These are phyloP conservation scores for Pseudonectria foliicola DNA, from an alignment of 2,329 filamentous ascomycete genomes.

Conservation along the genomic window DNA sequence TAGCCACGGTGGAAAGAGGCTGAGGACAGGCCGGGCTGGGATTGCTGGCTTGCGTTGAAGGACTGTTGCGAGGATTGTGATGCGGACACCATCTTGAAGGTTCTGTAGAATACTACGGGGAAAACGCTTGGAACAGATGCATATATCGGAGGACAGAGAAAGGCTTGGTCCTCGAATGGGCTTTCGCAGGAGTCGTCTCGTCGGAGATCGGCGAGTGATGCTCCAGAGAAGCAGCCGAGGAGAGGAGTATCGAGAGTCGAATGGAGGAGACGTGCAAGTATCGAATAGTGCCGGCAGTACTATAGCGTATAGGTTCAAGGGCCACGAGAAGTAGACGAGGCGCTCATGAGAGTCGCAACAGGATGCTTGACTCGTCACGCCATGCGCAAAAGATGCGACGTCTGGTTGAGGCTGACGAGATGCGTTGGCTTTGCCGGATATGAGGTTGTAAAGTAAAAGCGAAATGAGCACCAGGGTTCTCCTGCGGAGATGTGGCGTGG, in stretches of 20 bases:
- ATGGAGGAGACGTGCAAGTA: no score
- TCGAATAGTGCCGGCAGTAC: no score
- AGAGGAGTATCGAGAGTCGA: no score
- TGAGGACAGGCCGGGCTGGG: conserved; percentile 32
- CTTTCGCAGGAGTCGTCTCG: no score
- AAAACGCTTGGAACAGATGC: conserved; percentile 4
- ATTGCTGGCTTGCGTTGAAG: conserved; percentile 50
- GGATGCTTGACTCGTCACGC: conserved; percentile 8
- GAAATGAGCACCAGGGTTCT: conserved; percentile 19
- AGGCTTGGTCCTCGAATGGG: no score
- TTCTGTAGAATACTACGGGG: background rate
- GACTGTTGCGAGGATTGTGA: conserved; percentile 50
- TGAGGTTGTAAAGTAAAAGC: conserved; percentile 19
- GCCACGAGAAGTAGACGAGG: conserved; percentile 3
- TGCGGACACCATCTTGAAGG: conserved; percentile 31
- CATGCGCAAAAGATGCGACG: conserved; percentile 15
- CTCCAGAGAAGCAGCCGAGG: no score
- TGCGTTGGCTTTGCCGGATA: conserved; percentile 17
- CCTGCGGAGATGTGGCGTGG: conserved; percentile 13
- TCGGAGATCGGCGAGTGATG: no score
- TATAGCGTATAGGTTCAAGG: conserved; percentile 1
- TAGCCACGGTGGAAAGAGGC: conserved; percentile 30
- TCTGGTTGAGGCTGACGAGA: conserved; percentile 7
- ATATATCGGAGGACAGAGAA: conserved; percentile 5
- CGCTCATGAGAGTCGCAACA: conserved; percentile 12